phyloP scores from a whole-genome alignment of 768 basidiomycete genomes.

The Dentipellis fragilis region DNA sequence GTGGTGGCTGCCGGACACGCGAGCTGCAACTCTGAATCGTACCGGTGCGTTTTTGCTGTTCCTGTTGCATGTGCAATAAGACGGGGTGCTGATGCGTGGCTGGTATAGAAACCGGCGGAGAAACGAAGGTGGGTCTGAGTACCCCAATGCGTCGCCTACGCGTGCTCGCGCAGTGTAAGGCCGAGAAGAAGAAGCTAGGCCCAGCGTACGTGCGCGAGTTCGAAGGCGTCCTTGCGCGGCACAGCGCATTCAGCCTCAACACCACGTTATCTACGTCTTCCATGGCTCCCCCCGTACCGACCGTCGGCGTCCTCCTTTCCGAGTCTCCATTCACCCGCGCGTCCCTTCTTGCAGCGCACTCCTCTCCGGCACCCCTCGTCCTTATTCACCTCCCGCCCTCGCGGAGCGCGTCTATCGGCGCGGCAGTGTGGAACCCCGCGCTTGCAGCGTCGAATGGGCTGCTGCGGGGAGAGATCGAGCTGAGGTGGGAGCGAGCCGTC shows the following conservation, averaged over 20 bases:
- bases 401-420: constrained; percentile 20
- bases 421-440: constrained; percentile 63
- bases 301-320: constrained; percentile 69
- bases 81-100: too few relatives aligned
- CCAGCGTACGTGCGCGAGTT: constrained; percentile 81
- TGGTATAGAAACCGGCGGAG: too few relatives aligned
- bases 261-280: neutral
- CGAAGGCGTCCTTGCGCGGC: constrained; percentile 73
- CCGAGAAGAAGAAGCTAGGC: constrained; percentile 70
- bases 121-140: too few relatives aligned
- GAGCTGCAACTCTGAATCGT: neutral
- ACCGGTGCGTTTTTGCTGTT: too few relatives aligned
- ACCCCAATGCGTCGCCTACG: constrained; percentile 45
- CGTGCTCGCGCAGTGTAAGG: constrained; percentile 85
- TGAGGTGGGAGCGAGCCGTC: constrained; percentile 49
- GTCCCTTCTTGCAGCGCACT: constrained; percentile 58
- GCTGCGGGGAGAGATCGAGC: constrained; percentile 49
- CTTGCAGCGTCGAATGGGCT: constrained; percentile 44
- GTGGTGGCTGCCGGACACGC: constrained; percentile 74
- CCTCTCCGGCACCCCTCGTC: constrained; percentile 70
- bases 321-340: constrained; percentile 71
- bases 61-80: too few relatives aligned
- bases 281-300: constrained; percentile 16
- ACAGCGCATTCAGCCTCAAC: constrained; percentile 13
- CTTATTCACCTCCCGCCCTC: constrained; percentile 64